Percentiles rank a stretch among this genome's conserved stretches.
phyloP scores from a whole-genome alignment of 176 grass and related monocot species.

The Carex littledalei region DNA sequence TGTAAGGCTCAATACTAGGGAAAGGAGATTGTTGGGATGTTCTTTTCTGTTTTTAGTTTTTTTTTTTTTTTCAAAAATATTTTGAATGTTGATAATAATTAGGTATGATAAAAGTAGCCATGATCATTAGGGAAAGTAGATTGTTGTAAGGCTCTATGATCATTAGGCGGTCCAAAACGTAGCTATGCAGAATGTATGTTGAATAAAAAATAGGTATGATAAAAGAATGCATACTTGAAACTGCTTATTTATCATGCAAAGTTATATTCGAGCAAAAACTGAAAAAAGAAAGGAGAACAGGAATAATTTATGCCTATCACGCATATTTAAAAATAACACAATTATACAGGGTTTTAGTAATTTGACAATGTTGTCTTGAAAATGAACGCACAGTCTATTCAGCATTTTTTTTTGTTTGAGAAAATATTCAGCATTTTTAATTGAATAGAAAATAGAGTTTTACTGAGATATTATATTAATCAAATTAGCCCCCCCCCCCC shows the following conservation, averaged over 20 bases:
- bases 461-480: no score
- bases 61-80: background rate
- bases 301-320: background rate
- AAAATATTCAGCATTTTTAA: no score
- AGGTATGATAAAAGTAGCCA: no score
- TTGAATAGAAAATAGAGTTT: no score
- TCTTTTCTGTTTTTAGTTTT: background rate
- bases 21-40: background rate
- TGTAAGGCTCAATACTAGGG: background rate
- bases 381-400: background rate
- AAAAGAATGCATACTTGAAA: background rate
- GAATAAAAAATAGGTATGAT: background rate
- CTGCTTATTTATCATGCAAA: background rate
- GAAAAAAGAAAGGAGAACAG: background rate
- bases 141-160: background rate
- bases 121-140: no score
- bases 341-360: background rate
- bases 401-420: no score
- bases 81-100: background rate
- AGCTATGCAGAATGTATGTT: background rate
- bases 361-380: background rate
- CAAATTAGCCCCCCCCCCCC: no score
- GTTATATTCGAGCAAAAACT: background rate
- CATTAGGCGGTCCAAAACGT: background rate
- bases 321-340: background rate